Percentiles rank a stretch among this genome's conserved stretches.
These are phyloP conservation scores for Conticribra weissflogii DNA, from an alignment of 108 stramenopile species.

Conservation along the genomic window DNA sequence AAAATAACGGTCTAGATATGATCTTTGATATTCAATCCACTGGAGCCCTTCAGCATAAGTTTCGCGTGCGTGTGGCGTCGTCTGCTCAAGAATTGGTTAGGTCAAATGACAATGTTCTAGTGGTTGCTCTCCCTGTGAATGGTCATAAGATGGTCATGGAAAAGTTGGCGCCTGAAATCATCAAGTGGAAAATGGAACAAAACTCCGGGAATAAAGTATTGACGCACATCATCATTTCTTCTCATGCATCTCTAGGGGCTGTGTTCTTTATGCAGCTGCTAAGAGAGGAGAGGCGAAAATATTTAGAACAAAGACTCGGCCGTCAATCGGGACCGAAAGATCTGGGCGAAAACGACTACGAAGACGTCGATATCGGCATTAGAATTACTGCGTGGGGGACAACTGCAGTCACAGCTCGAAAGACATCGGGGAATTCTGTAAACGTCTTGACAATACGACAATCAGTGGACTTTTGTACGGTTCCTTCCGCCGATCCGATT, in stretches of 20 bases:
- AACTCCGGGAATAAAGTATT: background rate
- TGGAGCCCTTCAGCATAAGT: conserved; percentile 48
- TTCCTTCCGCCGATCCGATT: conserved; percentile 33
- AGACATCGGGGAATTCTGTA: conserved; percentile 52
- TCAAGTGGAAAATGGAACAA: conserved; percentile 23
- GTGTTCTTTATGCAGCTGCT: conserved; percentile 57
- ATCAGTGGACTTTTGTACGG: conserved; percentile 60
- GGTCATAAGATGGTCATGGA: conserved; percentile 68
- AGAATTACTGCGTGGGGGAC: conserved; percentile 73
- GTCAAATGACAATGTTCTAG: conserved; percentile 54
- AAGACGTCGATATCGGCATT: conserved; percentile 7
- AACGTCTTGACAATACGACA: conserved; percentile 59
- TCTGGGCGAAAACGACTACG: too few species aligned
- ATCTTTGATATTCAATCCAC: conserved; percentile 36
- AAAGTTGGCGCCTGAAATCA: conserved; percentile 51
- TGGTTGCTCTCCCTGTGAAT: conserved; percentile 66
- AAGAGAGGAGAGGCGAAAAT: conserved; percentile 24
- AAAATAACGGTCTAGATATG: background rate
- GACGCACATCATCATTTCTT: conserved; percentile 65
- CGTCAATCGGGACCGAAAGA: background rate
- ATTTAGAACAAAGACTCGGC: background rate
- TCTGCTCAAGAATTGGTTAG: conserved; percentile 46
- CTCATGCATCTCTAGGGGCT: conserved; percentile 71
- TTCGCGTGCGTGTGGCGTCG: conserved; percentile 43
- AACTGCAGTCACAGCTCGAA: conserved; percentile 66